Conservation (phyloP, 148 eudicot genomes). For the Amaranthus cruentus region DNA sequence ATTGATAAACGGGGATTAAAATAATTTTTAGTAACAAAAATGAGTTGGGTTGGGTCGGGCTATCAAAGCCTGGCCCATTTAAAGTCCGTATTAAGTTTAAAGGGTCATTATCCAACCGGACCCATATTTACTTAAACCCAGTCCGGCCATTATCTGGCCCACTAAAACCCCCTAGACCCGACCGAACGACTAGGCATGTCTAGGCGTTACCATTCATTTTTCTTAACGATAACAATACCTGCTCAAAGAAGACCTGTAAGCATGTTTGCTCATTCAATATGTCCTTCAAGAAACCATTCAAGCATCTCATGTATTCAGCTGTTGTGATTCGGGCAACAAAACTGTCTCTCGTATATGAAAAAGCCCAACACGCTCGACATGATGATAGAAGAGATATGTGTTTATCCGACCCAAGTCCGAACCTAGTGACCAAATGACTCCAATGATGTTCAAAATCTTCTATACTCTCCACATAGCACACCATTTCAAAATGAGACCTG, state of each 20-base stretch:
- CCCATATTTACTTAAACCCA: no score
- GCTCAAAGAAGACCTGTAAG: conserved; percentile 53
- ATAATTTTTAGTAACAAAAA: no score
- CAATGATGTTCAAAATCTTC: conserved; percentile 65
- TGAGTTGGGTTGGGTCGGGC: no score
- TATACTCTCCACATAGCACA: conserved; percentile 42
- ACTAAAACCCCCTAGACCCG: no score
- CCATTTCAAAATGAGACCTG: conserved; percentile 49
- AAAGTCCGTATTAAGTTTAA: no score
- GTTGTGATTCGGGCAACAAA: conserved; percentile 51
- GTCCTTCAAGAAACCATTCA: conserved; percentile 42
- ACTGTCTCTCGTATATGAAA: conserved; percentile 40
- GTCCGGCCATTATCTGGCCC: no score
- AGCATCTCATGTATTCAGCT: conserved; percentile 36
- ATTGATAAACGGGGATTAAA: no score
- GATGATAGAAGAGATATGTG: conserved; percentile 51
- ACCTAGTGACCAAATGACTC: conserved; percentile 50
- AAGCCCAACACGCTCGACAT: conserved; percentile 48
- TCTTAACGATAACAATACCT: conserved; percentile 34
- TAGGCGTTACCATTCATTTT: no score
- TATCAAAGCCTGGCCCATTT: no score
- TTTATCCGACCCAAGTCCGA: conserved; percentile 51
- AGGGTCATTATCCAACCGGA: no score
- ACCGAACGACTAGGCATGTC: no score
- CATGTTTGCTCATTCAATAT: conserved; percentile 47